phyloP scores from a whole-genome alignment of 164 flowering plant genomes.

The Euptelea pleiosperma region DNA sequence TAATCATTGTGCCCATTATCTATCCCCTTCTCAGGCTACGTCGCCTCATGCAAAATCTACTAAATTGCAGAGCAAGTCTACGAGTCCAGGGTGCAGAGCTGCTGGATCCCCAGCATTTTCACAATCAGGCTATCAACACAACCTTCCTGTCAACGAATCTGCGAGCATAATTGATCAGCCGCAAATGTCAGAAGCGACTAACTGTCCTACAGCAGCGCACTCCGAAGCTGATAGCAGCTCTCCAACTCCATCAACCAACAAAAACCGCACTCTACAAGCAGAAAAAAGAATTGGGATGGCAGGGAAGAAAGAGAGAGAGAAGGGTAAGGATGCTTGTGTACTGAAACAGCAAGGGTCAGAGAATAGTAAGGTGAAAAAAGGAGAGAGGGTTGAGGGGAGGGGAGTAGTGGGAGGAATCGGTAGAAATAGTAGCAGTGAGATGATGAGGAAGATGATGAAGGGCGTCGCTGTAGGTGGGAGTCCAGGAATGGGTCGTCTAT shows the following conservation, averaged over 20 bases:
- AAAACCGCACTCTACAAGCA: slow-evolving; percentile 2
- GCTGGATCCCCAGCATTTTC: slow-evolving; percentile 14
- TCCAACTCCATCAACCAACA: slow-evolving; percentile 11
- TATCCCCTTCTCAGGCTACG: slow-evolving; percentile 15
- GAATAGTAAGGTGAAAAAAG: slow-evolving; percentile 19
- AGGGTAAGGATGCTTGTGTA: slow-evolving; percentile 1
- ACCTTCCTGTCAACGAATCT: slow-evolving; percentile 7
- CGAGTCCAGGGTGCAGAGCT: slow-evolving; percentile 19
- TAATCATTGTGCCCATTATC: neutral
- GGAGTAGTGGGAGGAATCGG: slow-evolving; percentile 8
- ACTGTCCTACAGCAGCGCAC: neutral
- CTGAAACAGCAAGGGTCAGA: slow-evolving; percentile 20
- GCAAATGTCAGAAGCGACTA: slow-evolving; percentile 15
- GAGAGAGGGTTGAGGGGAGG: slow-evolving; percentile 13
- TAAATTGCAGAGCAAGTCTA: slow-evolving; percentile 19
- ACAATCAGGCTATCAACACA: slow-evolving; percentile 16
- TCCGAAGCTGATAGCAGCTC: slow-evolving; percentile 10
- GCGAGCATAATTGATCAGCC: slow-evolving; percentile 6
- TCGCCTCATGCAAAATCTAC: slow-evolving; percentile 15
- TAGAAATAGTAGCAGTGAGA: slow-evolving; percentile 13
- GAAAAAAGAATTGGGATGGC: slow-evolving; percentile 2
- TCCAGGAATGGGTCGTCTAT: slow-evolving; percentile 19
- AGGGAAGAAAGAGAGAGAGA: slow-evolving; percentile 23
- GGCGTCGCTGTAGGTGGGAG: slow-evolving; percentile 12
- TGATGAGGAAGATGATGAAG: slow-evolving; percentile 25